Evolutionary conservation across 768 basidiomycete species (phyloP), one percentile per base, ranked within the genome.

Genomic region (Leccinum disarticulatum): DNA sequence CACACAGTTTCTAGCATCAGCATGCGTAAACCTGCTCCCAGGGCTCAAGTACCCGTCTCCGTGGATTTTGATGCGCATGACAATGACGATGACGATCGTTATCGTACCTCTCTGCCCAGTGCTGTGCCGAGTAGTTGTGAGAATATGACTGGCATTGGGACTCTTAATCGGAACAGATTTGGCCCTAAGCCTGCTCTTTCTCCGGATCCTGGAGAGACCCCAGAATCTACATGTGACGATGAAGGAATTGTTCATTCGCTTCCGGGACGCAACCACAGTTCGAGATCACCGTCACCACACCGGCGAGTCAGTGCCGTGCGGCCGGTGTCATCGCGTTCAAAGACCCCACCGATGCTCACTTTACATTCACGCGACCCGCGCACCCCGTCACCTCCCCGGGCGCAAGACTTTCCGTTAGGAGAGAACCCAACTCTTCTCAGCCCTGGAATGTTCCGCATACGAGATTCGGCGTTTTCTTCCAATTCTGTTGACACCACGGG

Each of bases 101-200:
- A 76, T 48, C 79, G 82, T 19, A 76, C 77, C 8, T 72, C 81
- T 55, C 70, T 85, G 28, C 82, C 85, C 3, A 87, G 85, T 62
- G 79, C 78, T 14, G 77, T 88, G 30, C 79, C 83, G 22, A 78
- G 74, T 50, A 77, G 72, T 49, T 78, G 73, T 35, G 81, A 83
- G 59, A 80, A 89, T 63, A 86, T 89, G 84, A 89, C 87, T 13
- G 88, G 88, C 13, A 63, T 90, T 30, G 88, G 88, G 31, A 73
- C 78, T 6, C 68, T 68, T 36, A 65, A 64, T 60, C 70, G 74
- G 28, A 62, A 58, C 53, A 66, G 60, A 62, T 66, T 73, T 52
- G 27, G 63, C 33, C 62, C 73, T 28, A 74, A 65, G 61, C 33
- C 46, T n/a, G 33, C 14, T 36, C 54, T 61, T 60, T 49, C 65